Evolutionary conservation across 345 rosid species (phyloP), one percentile per base, ranked within the genome.

Genomic region (Eucalyptus sideroxylon): DNA sequence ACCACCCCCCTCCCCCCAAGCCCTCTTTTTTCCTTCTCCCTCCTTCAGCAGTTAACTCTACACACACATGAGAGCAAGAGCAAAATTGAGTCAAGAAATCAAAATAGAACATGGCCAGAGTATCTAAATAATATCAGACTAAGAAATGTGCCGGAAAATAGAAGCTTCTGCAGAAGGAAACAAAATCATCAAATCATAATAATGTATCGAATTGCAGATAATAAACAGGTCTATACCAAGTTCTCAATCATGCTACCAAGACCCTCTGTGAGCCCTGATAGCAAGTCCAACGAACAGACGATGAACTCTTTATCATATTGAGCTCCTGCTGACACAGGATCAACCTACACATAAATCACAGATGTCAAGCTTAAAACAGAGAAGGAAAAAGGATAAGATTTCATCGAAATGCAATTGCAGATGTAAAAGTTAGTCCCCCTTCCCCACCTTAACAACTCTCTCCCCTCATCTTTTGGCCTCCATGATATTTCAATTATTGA

Each of bases 221-320:
- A 86, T 86, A 86, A 53, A 55, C 27, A 21, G 55, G 81, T 44
- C 53, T 53, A 51, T 95, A 98, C 99, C 99, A 98, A 93, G 93
- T 96, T 95, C 93, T 98, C 99, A 60, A 98, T 94, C 92, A 97
- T 98, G 93, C 96, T 93, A 88, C 96, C 95, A 91, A 98, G 98
- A 89, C 99, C 98, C 92, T 97, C 99, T 16, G 95, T 91, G 90
- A 98, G 96, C 87, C 99, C 99, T 90, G 99, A 98, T 59, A 98
- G 98, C 92, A 98, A 93, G 93, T 98, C 99, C 89, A 98, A 95
- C 77, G 98, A 93, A 91, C 99, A 98, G 55, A 97, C 99, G 24
- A 96, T 92, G 90, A 98, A 97, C 92, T 97, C 99, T 89, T 94
- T 97, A 90, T 98, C 99, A 88, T 96, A 95, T 88, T 92, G 96